Conservation (phyloP, 495 filamentous ascomycete species). For the Aspergillus ellipticus region DNA sequence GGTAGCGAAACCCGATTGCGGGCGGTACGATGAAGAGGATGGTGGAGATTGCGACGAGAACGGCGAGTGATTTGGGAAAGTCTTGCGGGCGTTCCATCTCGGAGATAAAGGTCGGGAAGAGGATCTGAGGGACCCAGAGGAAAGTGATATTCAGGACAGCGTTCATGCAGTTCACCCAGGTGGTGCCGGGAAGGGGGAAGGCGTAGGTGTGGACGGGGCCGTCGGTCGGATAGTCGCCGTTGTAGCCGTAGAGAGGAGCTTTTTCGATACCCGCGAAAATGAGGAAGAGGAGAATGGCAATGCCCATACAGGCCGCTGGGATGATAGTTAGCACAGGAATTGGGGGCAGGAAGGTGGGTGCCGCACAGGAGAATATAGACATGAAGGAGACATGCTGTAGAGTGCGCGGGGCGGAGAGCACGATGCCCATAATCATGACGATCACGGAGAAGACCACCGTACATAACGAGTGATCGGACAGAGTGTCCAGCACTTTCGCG, state of each 20-base stretch:
- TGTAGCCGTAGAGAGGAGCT: constrained; percentile 21
- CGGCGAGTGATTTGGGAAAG: constrained; percentile 50
- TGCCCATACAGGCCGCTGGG: constrained; percentile 41
- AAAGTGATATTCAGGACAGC: constrained; percentile 45
- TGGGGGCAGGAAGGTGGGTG: no score
- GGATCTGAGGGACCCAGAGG: constrained; percentile 48
- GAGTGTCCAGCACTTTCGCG: constrained; percentile 34
- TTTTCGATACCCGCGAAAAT: constrained; percentile 43
- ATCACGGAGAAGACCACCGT: constrained; percentile 35
- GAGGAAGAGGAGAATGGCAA: constrained; percentile 45
- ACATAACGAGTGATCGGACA: constrained; percentile 35
- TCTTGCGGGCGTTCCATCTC: constrained; percentile 57
- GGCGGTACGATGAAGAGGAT: constrained; percentile 54
- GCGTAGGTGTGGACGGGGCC: constrained; percentile 42
- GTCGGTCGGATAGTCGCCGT: constrained; percentile 30
- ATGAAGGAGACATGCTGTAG: constrained; percentile 42
- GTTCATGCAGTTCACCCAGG: constrained; percentile 45
- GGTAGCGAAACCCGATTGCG: constrained; percentile 47
- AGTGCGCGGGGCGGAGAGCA: constrained; percentile 40
- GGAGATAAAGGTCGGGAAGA: constrained; percentile 55
- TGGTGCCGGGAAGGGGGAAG: constrained; percentile 42
- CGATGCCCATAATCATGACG: constrained; percentile 33
- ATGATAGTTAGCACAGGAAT: not conserved
- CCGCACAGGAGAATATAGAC: constrained; percentile 40
- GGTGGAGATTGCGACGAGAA: constrained; percentile 45